Evolutionary conservation across 78 protist species (phyloP), one percentile per base, ranked within the genome.

Genomic region (Anaeramoeba flamelloides): DNA sequence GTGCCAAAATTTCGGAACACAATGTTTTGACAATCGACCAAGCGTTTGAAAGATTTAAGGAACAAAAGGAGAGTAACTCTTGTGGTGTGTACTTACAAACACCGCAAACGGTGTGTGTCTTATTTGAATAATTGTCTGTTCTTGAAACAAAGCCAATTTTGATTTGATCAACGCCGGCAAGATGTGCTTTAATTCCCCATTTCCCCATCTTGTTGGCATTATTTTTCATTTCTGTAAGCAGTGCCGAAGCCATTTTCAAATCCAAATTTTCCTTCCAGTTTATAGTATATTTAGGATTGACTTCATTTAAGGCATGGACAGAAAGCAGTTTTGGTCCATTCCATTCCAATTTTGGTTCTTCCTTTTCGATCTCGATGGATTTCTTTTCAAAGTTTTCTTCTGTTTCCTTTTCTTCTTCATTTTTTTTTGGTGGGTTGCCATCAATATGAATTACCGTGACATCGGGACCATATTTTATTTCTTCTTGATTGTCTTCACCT

Each of bases 161-260:
- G 74, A 91, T 12, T 34, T 36, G 65, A 38, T 75, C 84, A 2
- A 74, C 41, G 39, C 85, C 87, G 3, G 86, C 33, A 33, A 85
- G 86, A 22, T 74, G 40, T n/a, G 90, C 87, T 17, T 38, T 2
- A 39, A 41, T 2, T 12, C 87, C 41, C 87, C 85, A 85, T 39
- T 38, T 17, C 40, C 87, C 88, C 36, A 87, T 75, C 83, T 82
- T 85, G 81, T 32, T 12, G 12, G 81, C 36, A 84, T 89, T 90
- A 86, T 90, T 88, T 86, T 89, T 89, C 74, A 90, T 77, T 87
- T 89, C 92, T 2, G 86, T 85, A 4, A 92, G 91, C 3, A 91
- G 41, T 3, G 90, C 90, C 12, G 92, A 84, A 38, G 91, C 92
- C 37, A 85, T 64, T 86, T 89, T 92, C 12, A 82, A 12, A 77